These are phyloP conservation scores for Alternaria brassicae DNA, from an alignment of 2,329 filamentous ascomycete genomes.

Conservation along the genomic window DNA sequence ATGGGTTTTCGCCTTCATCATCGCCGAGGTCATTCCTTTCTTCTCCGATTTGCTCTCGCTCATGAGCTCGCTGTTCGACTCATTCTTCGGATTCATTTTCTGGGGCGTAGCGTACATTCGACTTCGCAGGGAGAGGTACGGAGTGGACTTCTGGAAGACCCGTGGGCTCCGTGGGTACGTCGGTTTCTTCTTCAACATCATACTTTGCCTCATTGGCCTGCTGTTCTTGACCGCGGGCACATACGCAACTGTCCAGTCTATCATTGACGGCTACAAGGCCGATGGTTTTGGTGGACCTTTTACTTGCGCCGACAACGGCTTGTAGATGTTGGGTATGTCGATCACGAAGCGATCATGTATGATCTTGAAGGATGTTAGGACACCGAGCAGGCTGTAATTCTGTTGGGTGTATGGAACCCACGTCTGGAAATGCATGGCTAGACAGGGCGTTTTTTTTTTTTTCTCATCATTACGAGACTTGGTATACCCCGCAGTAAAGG, in stretches of 20 bases:
- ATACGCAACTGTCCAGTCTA: slow-evolving; percentile 73
- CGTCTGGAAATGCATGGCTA: not conserved
- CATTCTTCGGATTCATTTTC: slow-evolving; percentile 95
- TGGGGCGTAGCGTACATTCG: slow-evolving; percentile 84
- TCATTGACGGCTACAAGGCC: slow-evolving; percentile 73
- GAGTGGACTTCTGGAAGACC: slow-evolving; percentile 60
- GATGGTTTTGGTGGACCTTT: slow-evolving; percentile 75
- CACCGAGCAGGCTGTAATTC: not conserved
- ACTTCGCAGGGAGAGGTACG: slow-evolving; percentile 72
- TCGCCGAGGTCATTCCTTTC: slow-evolving; percentile 92
- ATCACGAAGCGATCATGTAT: not conserved
- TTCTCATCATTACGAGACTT: not conserved
- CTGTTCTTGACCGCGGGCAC: slow-evolving; percentile 84
- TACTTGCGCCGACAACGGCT: slow-evolving; percentile 72
- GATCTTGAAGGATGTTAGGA: not conserved
- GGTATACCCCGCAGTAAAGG: slow-evolving; percentile 8
- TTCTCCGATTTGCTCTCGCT: slow-evolving; percentile 78
- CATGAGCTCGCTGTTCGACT: slow-evolving; percentile 90
- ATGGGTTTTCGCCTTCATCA: slow-evolving; percentile 91
- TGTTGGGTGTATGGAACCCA: not conserved
- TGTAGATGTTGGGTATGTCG: slow-evolving; percentile 49
- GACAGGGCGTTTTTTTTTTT: not conserved
- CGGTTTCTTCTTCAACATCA: slow-evolving; percentile 71
- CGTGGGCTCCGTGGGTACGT: slow-evolving; percentile 62
- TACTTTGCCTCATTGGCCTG: slow-evolving; percentile 77